A percentile compares a stretch with the other conserved stretches of the same genome.
phyloP scores from a whole-genome alignment of 176 grass and related monocot genomes.

The Themeda triandra region DNA sequence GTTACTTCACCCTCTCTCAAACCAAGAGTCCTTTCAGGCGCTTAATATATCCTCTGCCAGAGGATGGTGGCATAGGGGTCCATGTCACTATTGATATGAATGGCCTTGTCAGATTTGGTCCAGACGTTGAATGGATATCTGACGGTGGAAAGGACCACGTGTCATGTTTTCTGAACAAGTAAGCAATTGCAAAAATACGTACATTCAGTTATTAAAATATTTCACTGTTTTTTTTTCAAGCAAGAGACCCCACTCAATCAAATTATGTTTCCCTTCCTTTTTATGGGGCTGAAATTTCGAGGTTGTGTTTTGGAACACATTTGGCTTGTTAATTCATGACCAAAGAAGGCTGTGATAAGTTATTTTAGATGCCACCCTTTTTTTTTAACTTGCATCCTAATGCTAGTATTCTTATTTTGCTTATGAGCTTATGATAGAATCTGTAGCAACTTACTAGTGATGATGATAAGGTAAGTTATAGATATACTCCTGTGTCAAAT shows the following conservation, averaged over 20 bases:
- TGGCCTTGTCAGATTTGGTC: slow-evolving; percentile 80
- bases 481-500: background rate
- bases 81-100: slow-evolving; percentile 89
- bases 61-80: slow-evolving; percentile 92
- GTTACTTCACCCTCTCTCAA: slow-evolving; percentile 83
- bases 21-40: slow-evolving; percentile 67
- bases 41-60: slow-evolving; percentile 95
- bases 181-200: slow-evolving; percentile 23
- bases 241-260: background rate
- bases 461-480: background rate
- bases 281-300: background rate
- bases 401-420: background rate
- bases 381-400: background rate
- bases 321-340: background rate
- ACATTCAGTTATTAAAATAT: slow-evolving; percentile 9
- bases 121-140: slow-evolving; percentile 92
- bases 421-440: background rate
- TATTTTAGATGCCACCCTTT: background rate
- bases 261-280: background rate
- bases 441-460: background rate
- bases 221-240: background rate
- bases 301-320: background rate
- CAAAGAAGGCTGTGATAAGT: background rate
- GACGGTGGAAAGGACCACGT: slow-evolving; percentile 46
- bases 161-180: slow-evolving; percentile 76